A percentile compares a stretch with the other conserved stretches of the same genome.
These are phyloP conservation scores for Ustulina deusta DNA, from an alignment of 2,329 filamentous ascomycete species.

Conservation along the genomic window DNA sequence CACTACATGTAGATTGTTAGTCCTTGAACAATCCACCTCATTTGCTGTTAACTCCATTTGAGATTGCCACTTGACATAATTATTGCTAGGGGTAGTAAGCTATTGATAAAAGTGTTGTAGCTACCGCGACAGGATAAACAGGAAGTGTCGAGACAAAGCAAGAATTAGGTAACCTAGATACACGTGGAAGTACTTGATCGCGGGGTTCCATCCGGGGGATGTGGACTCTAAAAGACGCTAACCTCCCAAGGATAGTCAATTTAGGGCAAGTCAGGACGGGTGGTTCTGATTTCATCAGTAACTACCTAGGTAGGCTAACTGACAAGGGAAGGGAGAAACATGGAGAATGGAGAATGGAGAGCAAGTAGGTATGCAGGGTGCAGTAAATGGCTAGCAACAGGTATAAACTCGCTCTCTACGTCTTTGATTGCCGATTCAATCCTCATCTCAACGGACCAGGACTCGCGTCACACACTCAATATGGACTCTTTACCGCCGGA, in stretches of 20 bases:
- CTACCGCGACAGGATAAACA: too few relatives aligned
- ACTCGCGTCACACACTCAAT: neutral
- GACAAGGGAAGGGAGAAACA: neutral
- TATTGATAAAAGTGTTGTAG: too few relatives aligned
- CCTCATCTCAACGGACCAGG: neutral
- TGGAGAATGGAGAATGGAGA: neutral
- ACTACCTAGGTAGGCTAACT: neutral
- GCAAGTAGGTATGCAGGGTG: neutral
- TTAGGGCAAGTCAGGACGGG: too few relatives aligned
- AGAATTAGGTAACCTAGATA: neutral
- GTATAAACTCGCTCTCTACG: neutral
- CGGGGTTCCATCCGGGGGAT: neutral
- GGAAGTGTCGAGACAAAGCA: too few relatives aligned
- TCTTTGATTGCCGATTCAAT: too few relatives aligned
- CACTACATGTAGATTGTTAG: too few relatives aligned
- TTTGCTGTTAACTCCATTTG: too few relatives aligned
- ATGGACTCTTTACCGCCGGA: conserved; percentile 37
- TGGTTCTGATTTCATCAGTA: neutral
- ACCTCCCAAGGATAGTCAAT: too few relatives aligned
- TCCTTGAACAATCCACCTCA: too few relatives aligned
- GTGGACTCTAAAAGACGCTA: neutral
- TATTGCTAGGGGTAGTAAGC: too few relatives aligned
- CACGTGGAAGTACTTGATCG: neutral
- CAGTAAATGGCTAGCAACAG: neutral
- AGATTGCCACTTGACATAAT: too few relatives aligned